Evolutionary conservation across 129 eudicot species (phyloP).

Genomic region (Centaurea solstitialis): DNA sequence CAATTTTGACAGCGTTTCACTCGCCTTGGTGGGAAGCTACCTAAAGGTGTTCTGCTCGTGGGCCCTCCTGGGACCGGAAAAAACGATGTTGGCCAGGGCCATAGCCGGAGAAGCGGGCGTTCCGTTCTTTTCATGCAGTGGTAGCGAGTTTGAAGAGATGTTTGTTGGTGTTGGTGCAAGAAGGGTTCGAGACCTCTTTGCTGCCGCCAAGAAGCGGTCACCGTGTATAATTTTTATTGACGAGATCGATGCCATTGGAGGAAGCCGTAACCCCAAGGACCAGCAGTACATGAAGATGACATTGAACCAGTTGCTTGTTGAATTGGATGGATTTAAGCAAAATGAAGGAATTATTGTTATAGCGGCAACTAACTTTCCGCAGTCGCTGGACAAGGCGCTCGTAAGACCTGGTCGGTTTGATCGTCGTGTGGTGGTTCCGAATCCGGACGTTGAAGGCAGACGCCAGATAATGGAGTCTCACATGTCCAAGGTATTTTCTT

Average conservation of each 20-base stretch:
- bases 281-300: constrained; percentile 99
- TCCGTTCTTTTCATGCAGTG: constrained; percentile 93
- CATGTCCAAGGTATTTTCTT: constrained; percentile 76
- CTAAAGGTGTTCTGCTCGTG: constrained; percentile 92
- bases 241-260: constrained; percentile 98
- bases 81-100: constrained; percentile 96
- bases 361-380: constrained; percentile 94
- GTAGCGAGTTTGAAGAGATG: constrained; percentile 98
- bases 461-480: constrained; percentile 94
- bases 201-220: constrained; percentile 94
- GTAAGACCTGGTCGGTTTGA: constrained; percentile 97
- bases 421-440: constrained; percentile 90
- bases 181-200: constrained; percentile 91
- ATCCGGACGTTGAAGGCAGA: constrained; percentile 98
- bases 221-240: constrained; percentile 95
- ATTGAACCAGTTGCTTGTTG: constrained; percentile 90
- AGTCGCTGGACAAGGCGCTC: constrained; percentile 90
- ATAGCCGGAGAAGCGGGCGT: constrained; percentile 99
- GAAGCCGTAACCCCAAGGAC: constrained; percentile 94
- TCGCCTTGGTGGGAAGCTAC: constrained; percentile 95
- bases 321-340: constrained; percentile 94
- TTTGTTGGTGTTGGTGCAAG: constrained; percentile 99
- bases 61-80: constrained; percentile 98
- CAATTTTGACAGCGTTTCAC: constrained; percentile 70
- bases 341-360: constrained; percentile 94